Evolutionary conservation across 352 stramenopile species (phyloP).

Genomic region (Phytophthora aleatoria): DNA sequence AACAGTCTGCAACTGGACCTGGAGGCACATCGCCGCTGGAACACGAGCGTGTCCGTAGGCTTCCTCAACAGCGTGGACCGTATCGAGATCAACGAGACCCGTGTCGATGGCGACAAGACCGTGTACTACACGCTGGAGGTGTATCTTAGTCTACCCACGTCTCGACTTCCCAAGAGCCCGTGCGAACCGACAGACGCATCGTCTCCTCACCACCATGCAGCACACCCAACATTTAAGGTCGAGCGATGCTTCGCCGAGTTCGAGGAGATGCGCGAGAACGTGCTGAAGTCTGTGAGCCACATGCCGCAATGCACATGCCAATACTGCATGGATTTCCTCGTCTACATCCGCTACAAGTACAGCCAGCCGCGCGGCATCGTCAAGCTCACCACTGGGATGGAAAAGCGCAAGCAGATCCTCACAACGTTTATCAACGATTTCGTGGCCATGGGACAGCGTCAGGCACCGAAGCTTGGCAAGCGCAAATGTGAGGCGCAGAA

Average conservation of each 20-base stretch:
- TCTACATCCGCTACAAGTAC: slow-evolving; percentile 50
- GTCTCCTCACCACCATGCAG: slow-evolving; percentile 1
- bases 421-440: slow-evolving; percentile 45
- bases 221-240: slow-evolving; percentile 43
- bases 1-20: slow-evolving; percentile 34
- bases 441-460: slow-evolving; percentile 39
- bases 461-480: slow-evolving; percentile 18
- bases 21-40: slow-evolving; percentile 43
- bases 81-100: slow-evolving; percentile 46
- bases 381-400: slow-evolving; percentile 34
- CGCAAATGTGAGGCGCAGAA: slow-evolving; percentile 45
- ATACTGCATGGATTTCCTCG: slow-evolving; percentile 46
- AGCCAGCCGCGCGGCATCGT: slow-evolving; percentile 39
- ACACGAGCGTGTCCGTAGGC: slow-evolving; percentile 31
- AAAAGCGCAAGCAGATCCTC: slow-evolving; percentile 41
- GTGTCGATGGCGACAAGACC: slow-evolving; percentile 23
- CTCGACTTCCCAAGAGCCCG: slow-evolving; percentile 41
- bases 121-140: slow-evolving; percentile 57
- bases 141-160: slow-evolving; percentile 47
- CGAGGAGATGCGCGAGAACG: slow-evolving; percentile 47
- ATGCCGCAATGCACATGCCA: slow-evolving; percentile 42
- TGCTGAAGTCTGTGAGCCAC: slow-evolving; percentile 36
- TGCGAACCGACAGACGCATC: background rate
- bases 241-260: slow-evolving; percentile 62
- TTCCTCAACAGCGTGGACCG: slow-evolving; percentile 57